Conservation (phyloP, 2,329 filamentous ascomycete genomes). For the Raffaelea ambrosiae region DNA sequence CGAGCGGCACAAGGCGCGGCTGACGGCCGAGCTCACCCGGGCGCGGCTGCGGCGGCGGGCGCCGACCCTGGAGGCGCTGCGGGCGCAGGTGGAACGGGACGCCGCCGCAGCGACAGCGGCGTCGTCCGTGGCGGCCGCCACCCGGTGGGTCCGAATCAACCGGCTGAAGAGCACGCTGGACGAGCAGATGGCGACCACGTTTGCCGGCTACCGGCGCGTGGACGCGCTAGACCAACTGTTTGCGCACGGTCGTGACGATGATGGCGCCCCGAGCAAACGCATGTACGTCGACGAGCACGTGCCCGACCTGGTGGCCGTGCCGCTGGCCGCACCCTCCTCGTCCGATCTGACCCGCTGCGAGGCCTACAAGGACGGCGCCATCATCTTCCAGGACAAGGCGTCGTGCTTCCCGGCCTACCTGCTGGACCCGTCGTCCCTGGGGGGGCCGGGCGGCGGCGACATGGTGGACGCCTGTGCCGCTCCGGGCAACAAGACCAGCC, state of each 20-base stretch:
- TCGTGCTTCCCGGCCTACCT: slow-evolving; percentile 94
- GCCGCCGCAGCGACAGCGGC: slow-evolving; percentile 61
- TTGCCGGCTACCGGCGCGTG: slow-evolving; percentile 53
- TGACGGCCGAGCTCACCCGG: slow-evolving; percentile 76
- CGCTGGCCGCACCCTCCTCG: slow-evolving; percentile 24
- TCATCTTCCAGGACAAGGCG: slow-evolving; percentile 94
- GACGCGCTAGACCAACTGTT: slow-evolving; percentile 49
- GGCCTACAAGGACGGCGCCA: slow-evolving; percentile 65
- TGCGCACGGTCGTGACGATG: slow-evolving; percentile 8
- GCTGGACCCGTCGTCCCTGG: slow-evolving; percentile 51
- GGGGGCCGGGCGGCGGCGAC: slow-evolving; percentile 47
- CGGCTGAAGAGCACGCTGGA: slow-evolving; percentile 62
- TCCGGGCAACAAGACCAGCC: slow-evolving; percentile 95
- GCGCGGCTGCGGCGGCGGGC: slow-evolving; percentile 65
- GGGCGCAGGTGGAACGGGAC: slow-evolving; percentile 52
- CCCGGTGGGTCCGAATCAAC: slow-evolving; percentile 91
- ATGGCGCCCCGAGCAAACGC: slow-evolving; percentile 27
- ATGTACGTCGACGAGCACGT: slow-evolving; percentile 73
- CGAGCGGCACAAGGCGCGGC: slow-evolving; percentile 70
- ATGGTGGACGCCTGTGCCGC: slow-evolving; percentile 91
- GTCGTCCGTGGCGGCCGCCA: slow-evolving; percentile 49
- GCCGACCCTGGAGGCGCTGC: slow-evolving; percentile 58
- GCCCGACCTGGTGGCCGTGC: slow-evolving; percentile 73
- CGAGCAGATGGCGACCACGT: slow-evolving; percentile 66
- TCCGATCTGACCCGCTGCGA: slow-evolving; percentile 58